A percentile compares a stretch with the other conserved stretches of the same genome.
These are phyloP conservation scores for Nymphaea colorata DNA, from an alignment of 164 flowering plant species.

Conservation along the genomic window DNA sequence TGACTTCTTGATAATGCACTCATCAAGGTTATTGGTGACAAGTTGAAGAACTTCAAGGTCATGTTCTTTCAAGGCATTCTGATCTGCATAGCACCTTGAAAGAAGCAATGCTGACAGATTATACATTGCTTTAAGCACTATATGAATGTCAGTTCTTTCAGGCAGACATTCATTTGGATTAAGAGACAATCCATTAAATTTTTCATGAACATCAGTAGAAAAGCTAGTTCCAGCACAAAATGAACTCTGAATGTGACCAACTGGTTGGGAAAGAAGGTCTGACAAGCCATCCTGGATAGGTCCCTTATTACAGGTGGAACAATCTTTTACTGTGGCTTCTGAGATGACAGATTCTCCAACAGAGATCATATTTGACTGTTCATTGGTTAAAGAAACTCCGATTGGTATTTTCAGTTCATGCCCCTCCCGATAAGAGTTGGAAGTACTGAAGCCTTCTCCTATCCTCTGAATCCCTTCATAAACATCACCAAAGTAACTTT, in stretches of 20 bases:
- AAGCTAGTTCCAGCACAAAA: conserved; percentile 1
- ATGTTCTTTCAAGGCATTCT: conserved; percentile 20
- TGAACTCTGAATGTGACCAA: not conserved
- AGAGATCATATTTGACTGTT: conserved; percentile 7
- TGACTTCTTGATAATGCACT: conserved; percentile 16
- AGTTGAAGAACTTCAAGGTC: conserved; percentile 30
- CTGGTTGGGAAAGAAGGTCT: not conserved
- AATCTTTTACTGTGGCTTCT: not conserved
- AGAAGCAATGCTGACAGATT: conserved; percentile 47
- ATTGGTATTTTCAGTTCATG: conserved; percentile 7
- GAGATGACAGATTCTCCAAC: too few species aligned
- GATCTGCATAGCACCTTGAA: conserved; percentile 19
- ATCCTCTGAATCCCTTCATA: conserved; percentile 5
- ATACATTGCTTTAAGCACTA: conserved; percentile 30
- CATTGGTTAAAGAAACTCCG: conserved; percentile 2
- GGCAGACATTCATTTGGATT: conserved; percentile 1
- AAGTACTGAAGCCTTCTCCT: conserved; percentile 5
- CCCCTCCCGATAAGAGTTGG: not conserved
- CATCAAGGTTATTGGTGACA: conserved; percentile 30
- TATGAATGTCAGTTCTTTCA: conserved; percentile 19
- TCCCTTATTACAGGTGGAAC: conserved; percentile 1
- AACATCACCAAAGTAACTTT: conserved; percentile 8
- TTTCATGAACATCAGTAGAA: conserved; percentile 1
- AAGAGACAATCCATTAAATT: conserved; percentile 3
- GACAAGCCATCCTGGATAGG: conserved; percentile 6